Evolutionary conservation across 768 basidiomycete species (phyloP).

Genomic region (Lyophyllum semitale): DNA sequence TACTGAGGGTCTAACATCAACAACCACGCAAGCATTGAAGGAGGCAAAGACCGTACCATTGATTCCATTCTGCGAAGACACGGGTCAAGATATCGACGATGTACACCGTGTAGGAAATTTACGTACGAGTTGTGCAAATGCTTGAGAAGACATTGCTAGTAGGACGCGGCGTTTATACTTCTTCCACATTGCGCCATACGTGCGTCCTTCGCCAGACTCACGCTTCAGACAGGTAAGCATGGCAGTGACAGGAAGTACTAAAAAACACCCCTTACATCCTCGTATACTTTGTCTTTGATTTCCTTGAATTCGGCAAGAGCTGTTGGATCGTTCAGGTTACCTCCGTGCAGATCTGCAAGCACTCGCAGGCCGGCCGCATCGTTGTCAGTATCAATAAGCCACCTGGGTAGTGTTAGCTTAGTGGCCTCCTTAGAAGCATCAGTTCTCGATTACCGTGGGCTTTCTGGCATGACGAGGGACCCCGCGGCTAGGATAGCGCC

Average conservation of each 20-base stretch:
- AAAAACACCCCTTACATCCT: constrained; percentile 50
- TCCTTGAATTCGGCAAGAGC: constrained; percentile 87
- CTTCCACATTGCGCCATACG: constrained; percentile 84
- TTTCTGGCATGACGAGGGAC: constrained; percentile 85
- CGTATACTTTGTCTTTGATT: constrained; percentile 79
- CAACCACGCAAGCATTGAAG: constrained; percentile 5
- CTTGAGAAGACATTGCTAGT: constrained; percentile 93
- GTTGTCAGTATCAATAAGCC: constrained; percentile 86
- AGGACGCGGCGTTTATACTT: constrained; percentile 85
- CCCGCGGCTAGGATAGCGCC: constrained; percentile 79
- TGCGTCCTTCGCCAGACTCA: constrained; percentile 70
- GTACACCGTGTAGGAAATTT: not conserved
- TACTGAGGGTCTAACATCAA: constrained; percentile 45
- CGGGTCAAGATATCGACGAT: not conserved
- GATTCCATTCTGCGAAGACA: constrained; percentile 81
- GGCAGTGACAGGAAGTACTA: not conserved
- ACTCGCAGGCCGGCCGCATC: constrained; percentile 85
- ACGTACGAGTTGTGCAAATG: constrained; percentile 90
- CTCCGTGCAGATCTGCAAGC: constrained; percentile 87
- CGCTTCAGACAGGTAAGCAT: constrained; percentile 46
- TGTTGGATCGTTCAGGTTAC: constrained; percentile 62
- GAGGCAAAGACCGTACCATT: constrained; percentile 59
- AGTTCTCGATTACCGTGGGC: constrained; percentile 61
- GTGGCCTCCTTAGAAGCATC: not conserved
- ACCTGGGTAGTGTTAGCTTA: constrained; percentile 44